Evolutionary conservation across 2,329 filamentous ascomycete genomes (phyloP), one percentile per base, ranked within the genome.

Genomic region (Acrocalymma vagum): DNA sequence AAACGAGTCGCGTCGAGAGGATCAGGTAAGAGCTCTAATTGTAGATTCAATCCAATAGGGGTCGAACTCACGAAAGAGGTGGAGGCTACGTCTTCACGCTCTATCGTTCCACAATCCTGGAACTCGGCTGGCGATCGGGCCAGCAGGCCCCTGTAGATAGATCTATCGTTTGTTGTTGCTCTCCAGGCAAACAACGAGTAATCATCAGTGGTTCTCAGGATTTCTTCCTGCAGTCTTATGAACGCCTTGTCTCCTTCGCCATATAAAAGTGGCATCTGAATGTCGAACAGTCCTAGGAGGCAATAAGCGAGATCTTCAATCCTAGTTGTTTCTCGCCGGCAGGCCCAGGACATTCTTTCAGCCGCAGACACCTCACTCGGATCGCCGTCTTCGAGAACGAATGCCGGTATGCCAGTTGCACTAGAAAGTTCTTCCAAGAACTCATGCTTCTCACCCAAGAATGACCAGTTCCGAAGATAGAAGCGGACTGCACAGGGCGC

Each of bases 221-320:
- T 58, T 29, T 62, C 59, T 39, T 62, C 59, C 25, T 64, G 60
- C 2, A 64, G 33, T 2, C 60, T 47, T 4, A 54, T 41, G 20
- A 64, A 64, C 7, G 60, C 59, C 18, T 62, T 62, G 7, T 48
- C 44, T 2, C 63, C 63, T 41, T 64, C 60, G 6, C 59, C 60
- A 27, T 64, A 64, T 1, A 64, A 41, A 3, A 63, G 28, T 11
- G 60, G 59, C 58, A 64, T 62, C 6, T 63, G 55, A 10, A 64
- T 60, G 29, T 61, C 61, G 43, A 67, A 67, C 8, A 67, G 53
- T 2, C 63, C 63, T 2, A 65, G 52, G 2, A 65, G 33, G 18
- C 52, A 59, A 21, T 65, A 66, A n/a, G 60, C 63, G 2, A 42
- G 44, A 33, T 66, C 63, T 36, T 66, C 63, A 3, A 53, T 27